Evolutionary conservation across 345 rosid genomes (phyloP).

Genomic region (Melaleuca alternifolia): DNA sequence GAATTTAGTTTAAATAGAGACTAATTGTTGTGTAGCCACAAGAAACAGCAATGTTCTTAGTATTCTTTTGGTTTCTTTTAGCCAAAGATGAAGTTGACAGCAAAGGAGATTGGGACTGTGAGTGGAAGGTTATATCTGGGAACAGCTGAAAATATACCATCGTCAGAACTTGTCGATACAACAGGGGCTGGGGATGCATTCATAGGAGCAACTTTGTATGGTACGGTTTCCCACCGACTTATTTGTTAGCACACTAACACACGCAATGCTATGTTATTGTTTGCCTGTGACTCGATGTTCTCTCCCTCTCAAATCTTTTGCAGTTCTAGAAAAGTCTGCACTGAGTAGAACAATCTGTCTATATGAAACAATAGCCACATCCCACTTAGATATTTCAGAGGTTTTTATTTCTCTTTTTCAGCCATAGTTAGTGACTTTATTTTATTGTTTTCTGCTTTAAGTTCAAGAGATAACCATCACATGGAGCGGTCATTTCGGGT

Average conservation of each 20-base stretch:
- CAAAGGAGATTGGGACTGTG: constrained; percentile 50
- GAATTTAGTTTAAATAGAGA: not conserved
- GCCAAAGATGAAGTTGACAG: constrained; percentile 32
- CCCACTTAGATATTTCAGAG: not conserved
- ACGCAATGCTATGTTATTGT: not conserved
- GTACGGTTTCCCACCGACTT: constrained; percentile 17
- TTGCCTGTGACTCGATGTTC: not conserved
- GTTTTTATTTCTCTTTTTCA: not conserved
- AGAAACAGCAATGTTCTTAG: not conserved
- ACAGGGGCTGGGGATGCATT: constrained; percentile 98
- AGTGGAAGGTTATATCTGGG: constrained; percentile 57
- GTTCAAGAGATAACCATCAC: not conserved
- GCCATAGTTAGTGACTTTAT: not conserved
- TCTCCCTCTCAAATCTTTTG: not conserved
- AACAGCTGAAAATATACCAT: constrained; percentile 74
- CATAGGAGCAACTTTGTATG: constrained; percentile 70
- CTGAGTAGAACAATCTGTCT: not conserved
- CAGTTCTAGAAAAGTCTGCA: not conserved
- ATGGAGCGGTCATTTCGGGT: not conserved
- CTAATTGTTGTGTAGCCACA: too few relatives aligned
- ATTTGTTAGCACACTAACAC: not conserved
- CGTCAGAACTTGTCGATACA: constrained; percentile 67
- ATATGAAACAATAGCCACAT: not conserved
- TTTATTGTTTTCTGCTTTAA: not conserved
- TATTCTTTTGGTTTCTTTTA: constrained; percentile 11